Evolutionary conservation across 495 filamentous ascomycete species (phyloP).

Genomic region (Neurospora pannonica): DNA sequence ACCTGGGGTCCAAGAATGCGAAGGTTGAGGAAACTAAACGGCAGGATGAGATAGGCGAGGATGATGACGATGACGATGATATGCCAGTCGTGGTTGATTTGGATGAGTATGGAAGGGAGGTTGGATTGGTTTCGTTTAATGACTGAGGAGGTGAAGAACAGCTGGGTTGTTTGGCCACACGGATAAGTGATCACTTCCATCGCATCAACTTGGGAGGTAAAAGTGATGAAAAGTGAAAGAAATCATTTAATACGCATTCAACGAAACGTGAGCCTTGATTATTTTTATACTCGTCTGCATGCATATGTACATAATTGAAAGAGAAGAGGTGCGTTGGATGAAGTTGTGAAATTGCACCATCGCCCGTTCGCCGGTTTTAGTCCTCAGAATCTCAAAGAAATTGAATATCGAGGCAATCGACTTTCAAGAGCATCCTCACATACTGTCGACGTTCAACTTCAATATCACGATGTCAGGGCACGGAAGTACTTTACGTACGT

Average conservation of each 20-base stretch:
- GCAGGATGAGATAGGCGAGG: slow-evolving; percentile 59
- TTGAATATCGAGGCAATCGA: not conserved
- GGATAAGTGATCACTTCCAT: not conserved
- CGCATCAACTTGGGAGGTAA: not conserved
- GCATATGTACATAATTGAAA: not conserved
- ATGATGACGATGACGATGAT: slow-evolving; percentile 80
- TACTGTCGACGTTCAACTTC: not conserved
- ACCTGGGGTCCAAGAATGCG: slow-evolving; percentile 19
- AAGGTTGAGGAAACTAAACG: slow-evolving; percentile 10
- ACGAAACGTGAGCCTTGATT: not conserved
- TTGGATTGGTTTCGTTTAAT: slow-evolving; percentile 36
- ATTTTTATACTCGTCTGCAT: not conserved
- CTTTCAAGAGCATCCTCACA: not conserved
- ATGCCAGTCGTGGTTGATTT: slow-evolving; percentile 74
- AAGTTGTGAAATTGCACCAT: not conserved
- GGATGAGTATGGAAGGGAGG: slow-evolving; percentile 39
- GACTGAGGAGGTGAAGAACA: slow-evolving; percentile 7
- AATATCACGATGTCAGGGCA: not conserved
- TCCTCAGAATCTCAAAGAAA: not conserved
- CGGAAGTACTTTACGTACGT: not conserved
- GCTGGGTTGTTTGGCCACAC: not conserved
- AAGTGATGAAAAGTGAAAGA: not conserved
- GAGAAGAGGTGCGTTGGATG: not conserved
- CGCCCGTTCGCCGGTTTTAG: not conserved
- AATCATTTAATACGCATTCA: not conserved